Percentiles rank a stretch among this genome's conserved stretches.
Conservation (phyloP, 2,329 filamentous ascomycete genomes). For the Lanzia echinophila region DNA sequence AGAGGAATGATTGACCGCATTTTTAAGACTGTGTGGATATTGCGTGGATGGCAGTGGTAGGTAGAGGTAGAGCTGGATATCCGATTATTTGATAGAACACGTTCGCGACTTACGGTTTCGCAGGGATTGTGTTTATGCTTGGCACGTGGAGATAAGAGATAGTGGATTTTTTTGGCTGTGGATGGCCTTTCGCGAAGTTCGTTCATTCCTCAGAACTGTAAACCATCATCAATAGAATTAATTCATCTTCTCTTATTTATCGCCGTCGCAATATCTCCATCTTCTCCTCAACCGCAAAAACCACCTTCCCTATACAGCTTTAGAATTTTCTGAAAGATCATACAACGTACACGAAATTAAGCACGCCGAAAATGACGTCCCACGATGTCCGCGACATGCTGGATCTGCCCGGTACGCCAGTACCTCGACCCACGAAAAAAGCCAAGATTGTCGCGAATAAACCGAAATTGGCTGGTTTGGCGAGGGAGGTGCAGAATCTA, state of each 20-base stretch:
- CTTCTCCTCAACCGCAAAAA: not conserved
- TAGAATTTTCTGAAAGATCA: not conserved
- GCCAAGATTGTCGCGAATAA: slow-evolving; percentile 58
- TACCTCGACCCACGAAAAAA: slow-evolving; percentile 62
- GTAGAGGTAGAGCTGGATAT: not conserved
- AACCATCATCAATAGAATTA: not conserved
- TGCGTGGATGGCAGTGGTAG: not conserved
- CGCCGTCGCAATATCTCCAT: not conserved
- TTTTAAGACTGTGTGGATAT: slow-evolving; percentile 7
- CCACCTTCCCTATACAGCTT: not conserved
- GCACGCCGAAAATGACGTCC: slow-evolving; percentile 51
- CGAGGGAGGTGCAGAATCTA: slow-evolving; percentile 58
- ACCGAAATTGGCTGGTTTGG: slow-evolving; percentile 55
- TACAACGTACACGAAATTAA: not conserved
- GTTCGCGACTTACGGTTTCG: slow-evolving; percentile 8
- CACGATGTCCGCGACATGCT: slow-evolving; percentile 85
- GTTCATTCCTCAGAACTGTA: not conserved
- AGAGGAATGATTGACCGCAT: slow-evolving; percentile 60
- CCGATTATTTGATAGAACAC: slow-evolving; percentile 8
- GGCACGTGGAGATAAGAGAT: slow-evolving; percentile 8
- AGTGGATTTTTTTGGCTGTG: not conserved
- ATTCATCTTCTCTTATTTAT: not conserved
- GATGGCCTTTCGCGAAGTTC: not conserved
- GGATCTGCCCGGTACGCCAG: slow-evolving; percentile 57
- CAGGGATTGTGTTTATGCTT: not conserved